phyloP scores from a whole-genome alignment of 2,329 filamentous ascomycete species.

The Akanthomyces lecanii region DNA sequence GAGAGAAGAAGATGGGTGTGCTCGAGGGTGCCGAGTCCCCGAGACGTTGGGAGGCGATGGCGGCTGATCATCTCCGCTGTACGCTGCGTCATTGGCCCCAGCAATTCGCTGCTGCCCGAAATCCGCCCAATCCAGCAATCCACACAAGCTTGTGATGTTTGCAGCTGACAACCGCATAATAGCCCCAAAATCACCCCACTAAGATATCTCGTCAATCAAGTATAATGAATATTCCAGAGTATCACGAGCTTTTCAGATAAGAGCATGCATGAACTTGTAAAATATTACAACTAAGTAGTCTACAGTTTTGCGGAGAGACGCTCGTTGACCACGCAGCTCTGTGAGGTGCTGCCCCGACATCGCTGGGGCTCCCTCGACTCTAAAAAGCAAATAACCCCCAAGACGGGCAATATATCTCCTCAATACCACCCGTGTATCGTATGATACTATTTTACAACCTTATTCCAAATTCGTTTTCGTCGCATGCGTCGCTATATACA shows the following conservation, averaged over 20 bases:
- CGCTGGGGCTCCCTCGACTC: neutral
- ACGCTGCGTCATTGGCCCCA: slow-evolving; percentile 8
- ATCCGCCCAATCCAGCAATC: neutral
- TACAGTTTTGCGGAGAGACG: neutral
- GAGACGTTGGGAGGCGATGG: neutral
- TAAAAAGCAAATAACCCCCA: neutral
- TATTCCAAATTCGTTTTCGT: neutral
- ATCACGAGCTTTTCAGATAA: neutral
- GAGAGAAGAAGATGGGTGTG: neutral
- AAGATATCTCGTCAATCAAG: neutral
- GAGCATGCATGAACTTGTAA: neutral
- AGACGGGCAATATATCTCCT: neutral
- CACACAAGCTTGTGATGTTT: neutral
- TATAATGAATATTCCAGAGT: no score
- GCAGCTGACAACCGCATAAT: neutral
- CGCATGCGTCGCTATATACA: slow-evolving; percentile 16
- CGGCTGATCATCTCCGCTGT: slow-evolving; percentile 10
- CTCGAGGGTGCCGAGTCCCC: neutral
- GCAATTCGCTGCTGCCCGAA: slow-evolving; percentile 10
- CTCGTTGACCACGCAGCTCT: neutral
- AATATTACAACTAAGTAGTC: neutral
- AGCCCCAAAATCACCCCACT: no score
- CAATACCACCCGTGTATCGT: neutral
- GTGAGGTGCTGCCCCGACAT: neutral
- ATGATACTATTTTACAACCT: neutral